phyloP scores from a whole-genome alignment of 139 green algal species.

The Diplosphaera chodatii region DNA sequence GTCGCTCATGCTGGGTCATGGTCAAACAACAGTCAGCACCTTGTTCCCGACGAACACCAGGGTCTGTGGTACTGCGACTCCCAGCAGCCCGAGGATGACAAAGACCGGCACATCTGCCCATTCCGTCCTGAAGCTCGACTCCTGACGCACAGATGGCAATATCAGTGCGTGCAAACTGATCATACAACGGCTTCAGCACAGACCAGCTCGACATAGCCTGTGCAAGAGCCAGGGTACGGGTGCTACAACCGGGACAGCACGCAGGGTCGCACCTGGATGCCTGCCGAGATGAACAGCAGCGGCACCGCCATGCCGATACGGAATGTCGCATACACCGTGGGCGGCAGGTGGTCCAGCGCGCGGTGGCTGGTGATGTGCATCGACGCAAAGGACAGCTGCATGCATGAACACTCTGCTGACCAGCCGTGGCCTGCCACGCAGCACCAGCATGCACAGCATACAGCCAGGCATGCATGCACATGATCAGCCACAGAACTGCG shows the following conservation, averaged over 20 bases:
- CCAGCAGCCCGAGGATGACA: neutral
- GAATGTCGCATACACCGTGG: neutral
- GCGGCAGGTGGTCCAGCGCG: neutral
- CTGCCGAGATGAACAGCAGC: neutral
- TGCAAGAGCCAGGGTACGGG: too few species aligned
- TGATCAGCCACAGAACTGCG: too few species aligned
- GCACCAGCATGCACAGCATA: too few species aligned
- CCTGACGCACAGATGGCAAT: too few species aligned
- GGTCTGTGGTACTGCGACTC: neutral
- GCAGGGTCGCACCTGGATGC: neutral
- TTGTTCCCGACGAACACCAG: neutral
- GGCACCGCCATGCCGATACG: neutral
- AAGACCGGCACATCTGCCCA: neutral
- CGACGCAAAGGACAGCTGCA: neutral
- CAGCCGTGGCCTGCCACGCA: too few species aligned
- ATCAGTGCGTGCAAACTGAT: too few species aligned
- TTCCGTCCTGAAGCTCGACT: neutral
- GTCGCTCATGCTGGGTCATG: too few species aligned
- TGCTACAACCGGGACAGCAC: too few species aligned
- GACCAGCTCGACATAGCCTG: too few species aligned
- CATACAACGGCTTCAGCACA: too few species aligned
- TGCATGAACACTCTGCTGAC: neutral
- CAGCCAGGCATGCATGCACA: too few species aligned
- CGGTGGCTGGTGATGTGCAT: neutral
- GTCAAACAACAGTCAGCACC: neutral